Evolutionary conservation across 208 protist species (phyloP).

Genomic region (Leishmania arabica): DNA sequence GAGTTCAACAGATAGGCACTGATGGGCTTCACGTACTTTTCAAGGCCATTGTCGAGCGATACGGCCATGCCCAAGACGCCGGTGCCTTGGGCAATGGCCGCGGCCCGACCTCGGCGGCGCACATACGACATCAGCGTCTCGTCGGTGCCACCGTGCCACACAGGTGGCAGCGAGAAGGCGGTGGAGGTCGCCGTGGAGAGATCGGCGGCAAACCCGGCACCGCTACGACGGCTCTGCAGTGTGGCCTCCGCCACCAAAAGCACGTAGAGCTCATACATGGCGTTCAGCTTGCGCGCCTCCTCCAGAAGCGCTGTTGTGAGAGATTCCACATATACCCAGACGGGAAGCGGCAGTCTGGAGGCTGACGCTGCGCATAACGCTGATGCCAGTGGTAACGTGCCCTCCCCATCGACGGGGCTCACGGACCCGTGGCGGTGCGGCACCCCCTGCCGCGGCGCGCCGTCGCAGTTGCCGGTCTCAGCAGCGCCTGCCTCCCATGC

Average conservation of each 20-base stretch:
- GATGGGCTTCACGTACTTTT: slow-evolving; percentile 26
- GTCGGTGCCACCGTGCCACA: slow-evolving; percentile 15
- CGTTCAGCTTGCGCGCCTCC: slow-evolving; percentile 30
- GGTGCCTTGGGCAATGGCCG: background rate
- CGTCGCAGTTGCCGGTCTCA: background rate
- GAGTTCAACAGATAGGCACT: slow-evolving; percentile 24
- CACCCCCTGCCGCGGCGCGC: background rate
- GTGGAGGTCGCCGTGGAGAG: background rate
- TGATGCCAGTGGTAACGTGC: background rate
- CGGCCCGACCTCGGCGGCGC: slow-evolving; percentile 20
- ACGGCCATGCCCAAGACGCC: slow-evolving; percentile 7
- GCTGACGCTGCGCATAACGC: background rate
- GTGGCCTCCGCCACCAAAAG: slow-evolving; percentile 18
- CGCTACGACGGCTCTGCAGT: slow-evolving; percentile 4
- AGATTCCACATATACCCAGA: slow-evolving; percentile 31
- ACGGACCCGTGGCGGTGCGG: background rate
- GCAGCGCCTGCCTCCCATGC: slow-evolving; percentile 12
- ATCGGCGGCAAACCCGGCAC: background rate
- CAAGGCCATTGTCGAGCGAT: slow-evolving; percentile 18
- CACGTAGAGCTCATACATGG: slow-evolving; percentile 25
- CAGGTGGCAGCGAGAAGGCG: background rate
- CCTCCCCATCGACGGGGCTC: background rate
- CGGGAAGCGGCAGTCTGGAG: slow-evolving; percentile 18
- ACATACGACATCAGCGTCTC: slow-evolving; percentile 24
- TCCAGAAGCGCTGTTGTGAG: slow-evolving; percentile 31